phyloP scores from a whole-genome alignment of 192 early-diverging fungal genomes.

The Jimgerdemannia lactiflua region DNA sequence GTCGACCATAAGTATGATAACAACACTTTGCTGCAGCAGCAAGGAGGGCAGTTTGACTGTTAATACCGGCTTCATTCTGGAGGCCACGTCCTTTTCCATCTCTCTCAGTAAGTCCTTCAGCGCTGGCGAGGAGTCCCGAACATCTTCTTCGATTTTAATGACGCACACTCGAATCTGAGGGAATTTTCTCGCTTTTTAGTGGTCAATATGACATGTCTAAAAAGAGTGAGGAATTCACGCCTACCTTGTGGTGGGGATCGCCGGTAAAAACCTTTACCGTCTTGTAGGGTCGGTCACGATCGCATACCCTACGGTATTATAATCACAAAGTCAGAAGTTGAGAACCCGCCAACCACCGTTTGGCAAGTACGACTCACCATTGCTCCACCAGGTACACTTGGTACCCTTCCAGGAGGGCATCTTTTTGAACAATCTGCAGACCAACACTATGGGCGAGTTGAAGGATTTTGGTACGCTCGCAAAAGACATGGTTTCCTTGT shows the following conservation, averaged over 20 bases:
- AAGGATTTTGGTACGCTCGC: constrained; percentile 22
- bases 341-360: not conserved
- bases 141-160: constrained; percentile 28
- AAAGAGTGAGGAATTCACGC: not conserved
- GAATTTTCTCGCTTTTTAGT: too few relatives aligned
- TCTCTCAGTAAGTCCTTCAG: constrained; percentile 15
- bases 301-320: constrained; percentile 32
- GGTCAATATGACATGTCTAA: too few relatives aligned
- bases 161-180: constrained; percentile 34
- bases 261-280: constrained; percentile 45
- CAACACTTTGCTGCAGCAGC: not conserved
- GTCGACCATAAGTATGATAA: not conserved
- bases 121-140: constrained; percentile 25
- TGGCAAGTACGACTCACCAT: constrained; percentile 23
- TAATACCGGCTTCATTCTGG: constrained; percentile 38
- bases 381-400: constrained; percentile 47
- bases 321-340: not conserved
- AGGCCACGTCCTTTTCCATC: constrained; percentile 18
- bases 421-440: constrained; percentile 15
- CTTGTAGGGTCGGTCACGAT: constrained; percentile 30
- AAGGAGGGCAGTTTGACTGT: too few relatives aligned
- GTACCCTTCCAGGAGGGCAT: constrained; percentile 33
- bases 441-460: constrained; percentile 21
- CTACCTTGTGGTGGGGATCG: constrained; percentile 31
- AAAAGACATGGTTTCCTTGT: constrained; percentile 26